Evolutionary conservation across 164 flowering plant genomes (phyloP).

Genomic region (Stephania cephalantha): DNA sequence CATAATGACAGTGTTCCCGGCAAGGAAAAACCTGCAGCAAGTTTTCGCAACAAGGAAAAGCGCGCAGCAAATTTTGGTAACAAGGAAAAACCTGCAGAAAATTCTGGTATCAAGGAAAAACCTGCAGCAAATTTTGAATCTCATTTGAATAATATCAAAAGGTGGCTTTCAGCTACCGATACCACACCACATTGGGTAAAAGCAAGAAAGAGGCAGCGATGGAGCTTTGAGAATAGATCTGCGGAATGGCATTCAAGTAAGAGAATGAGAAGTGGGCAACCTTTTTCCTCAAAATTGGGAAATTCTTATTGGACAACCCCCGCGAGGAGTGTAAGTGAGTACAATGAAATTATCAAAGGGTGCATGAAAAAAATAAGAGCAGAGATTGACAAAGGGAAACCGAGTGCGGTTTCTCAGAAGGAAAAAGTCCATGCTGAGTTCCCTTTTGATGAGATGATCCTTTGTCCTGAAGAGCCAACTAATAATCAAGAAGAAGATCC

Average conservation of each 20-base stretch:
- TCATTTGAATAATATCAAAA: background rate
- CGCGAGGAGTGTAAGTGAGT: constrained; percentile 27
- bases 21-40: background rate
- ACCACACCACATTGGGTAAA: background rate
- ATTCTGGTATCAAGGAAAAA: too few species aligned
- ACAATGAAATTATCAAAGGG: constrained; percentile 49
- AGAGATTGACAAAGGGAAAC: constrained; percentile 37
- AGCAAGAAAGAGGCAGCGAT: constrained; percentile 9
- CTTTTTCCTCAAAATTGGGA: constrained; percentile 13
- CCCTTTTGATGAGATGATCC: constrained; percentile 13
- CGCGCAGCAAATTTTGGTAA: too few species aligned
- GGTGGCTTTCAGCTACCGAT: background rate
- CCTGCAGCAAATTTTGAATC: background rate
- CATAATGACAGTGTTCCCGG: background rate
- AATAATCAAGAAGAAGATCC: constrained; percentile 38
- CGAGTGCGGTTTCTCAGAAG: constrained; percentile 47
- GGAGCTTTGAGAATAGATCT: constrained; percentile 18
- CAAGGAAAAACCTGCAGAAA: too few species aligned
- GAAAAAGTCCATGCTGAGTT: constrained; percentile 27
- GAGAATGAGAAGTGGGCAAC: constrained; percentile 12
- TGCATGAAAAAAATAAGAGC: constrained; percentile 63
- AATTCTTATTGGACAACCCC: constrained; percentile 17
- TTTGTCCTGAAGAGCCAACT: background rate
- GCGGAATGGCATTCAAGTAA: constrained; percentile 11
- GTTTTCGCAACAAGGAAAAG: background rate